These are phyloP conservation scores for Solanum habrochaites DNA, from an alignment of 257 asterid species.

Conservation along the genomic window DNA sequence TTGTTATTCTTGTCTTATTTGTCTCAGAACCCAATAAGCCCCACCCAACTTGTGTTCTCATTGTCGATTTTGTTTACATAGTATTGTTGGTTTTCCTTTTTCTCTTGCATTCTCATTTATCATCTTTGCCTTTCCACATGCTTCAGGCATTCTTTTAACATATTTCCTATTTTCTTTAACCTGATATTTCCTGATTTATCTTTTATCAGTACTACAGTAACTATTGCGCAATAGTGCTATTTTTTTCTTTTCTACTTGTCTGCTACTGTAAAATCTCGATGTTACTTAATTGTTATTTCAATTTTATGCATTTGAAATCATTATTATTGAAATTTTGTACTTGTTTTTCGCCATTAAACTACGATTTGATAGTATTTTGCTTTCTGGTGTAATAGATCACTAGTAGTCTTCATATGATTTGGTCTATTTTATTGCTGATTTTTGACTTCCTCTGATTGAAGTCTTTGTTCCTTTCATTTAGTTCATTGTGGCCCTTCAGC, in stretches of 20 bases:
- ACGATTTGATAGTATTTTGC: neutral
- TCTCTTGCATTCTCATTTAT: neutral
- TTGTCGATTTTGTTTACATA: neutral
- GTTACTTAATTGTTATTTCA: neutral
- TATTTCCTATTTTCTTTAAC: neutral
- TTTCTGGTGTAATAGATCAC: neutral
- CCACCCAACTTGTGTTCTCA: neutral
- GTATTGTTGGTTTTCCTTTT: neutral
- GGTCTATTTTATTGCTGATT: neutral
- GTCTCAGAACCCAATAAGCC: neutral
- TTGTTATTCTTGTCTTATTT: neutral
- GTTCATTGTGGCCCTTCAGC: constrained; percentile 99
- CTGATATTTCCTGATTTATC: neutral
- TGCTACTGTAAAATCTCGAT: neutral
- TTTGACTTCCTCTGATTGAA: neutral
- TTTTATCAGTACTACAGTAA: neutral
- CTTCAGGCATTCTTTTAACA: neutral
- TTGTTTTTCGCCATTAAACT: neutral
- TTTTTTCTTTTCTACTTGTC: neutral
- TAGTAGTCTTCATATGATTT: neutral
- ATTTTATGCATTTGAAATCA: neutral
- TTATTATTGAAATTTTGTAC: neutral
- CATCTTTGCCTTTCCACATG: neutral
- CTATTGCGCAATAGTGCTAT: neutral
- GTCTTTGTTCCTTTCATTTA: constrained; percentile 17